Evolutionary conservation across 75 land plant genomes (phyloP).

Genomic region (Adiantum capillusveneris): DNA sequence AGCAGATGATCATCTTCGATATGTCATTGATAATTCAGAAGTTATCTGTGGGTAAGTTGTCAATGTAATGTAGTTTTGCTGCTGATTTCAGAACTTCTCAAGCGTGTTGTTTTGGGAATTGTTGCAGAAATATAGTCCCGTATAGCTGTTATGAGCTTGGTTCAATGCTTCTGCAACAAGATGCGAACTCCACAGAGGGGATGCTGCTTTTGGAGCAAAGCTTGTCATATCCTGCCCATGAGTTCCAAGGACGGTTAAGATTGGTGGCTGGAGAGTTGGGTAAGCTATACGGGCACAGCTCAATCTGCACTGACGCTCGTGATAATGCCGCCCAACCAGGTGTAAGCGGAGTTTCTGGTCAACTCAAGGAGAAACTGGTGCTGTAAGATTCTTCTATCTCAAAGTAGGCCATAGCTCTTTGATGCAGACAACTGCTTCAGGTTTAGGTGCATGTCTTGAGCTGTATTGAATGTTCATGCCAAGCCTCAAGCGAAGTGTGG

Average conservation of each 20-base stretch:
- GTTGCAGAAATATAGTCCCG: constrained; percentile 22
- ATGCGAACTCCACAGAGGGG: constrained; percentile 18
- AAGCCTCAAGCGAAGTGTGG: no score
- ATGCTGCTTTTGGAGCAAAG: constrained; percentile 19
- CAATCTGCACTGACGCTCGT: neutral
- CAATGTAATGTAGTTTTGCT: no score
- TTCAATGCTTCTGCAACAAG: constrained; percentile 19
- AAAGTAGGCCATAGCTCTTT: no score
- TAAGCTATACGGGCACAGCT: constrained; percentile 7
- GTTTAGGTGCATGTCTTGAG: no score
- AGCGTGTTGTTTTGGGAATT: neutral
- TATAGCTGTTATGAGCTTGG: constrained; percentile 34
- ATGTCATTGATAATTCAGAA: constrained; percentile 22
- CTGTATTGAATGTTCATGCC: no score
- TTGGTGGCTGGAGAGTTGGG: constrained; percentile 23
- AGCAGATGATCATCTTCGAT: constrained; percentile 24
- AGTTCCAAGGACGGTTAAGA: constrained; percentile 29
- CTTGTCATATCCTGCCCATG: constrained; percentile 18
- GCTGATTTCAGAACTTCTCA: neutral
- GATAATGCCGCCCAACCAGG: neutral
- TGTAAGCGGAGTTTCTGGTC: neutral
- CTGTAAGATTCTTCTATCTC: neutral
- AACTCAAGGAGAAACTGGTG: neutral
- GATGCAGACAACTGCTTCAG: no score
- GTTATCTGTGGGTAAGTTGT: constrained; percentile 10